Evolutionary conservation across 352 stramenopile species (phyloP), one percentile per base, ranked within the genome.

Genomic region (Pythium phragmitis): DNA sequence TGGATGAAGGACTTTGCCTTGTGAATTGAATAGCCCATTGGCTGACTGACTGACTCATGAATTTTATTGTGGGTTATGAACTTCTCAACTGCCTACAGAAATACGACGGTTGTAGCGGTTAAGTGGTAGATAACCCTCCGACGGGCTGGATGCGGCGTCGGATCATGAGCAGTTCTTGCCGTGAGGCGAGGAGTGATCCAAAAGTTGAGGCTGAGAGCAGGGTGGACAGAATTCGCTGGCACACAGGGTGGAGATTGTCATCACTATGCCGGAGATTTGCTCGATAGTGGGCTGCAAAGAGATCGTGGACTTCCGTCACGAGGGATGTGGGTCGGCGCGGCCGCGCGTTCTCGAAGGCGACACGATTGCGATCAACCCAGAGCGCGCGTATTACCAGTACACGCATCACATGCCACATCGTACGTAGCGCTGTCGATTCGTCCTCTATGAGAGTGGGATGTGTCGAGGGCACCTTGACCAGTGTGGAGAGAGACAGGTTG

Each of bases 361-460:
- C 11, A 14, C 42, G 26, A 26, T 60, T 60, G 7, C 54, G 19
- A 41, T 60, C 42, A 0, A 52, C 41, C 54, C 54, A 60, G 7
- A 60, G 39, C 28, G 30, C 26, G 23, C 54, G 39, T 17, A 52
- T 51, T 16, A 36, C 23, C 4, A 60, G 16, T 1, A 37, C 16
- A 13, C 54, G 54, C 41, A 60, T 41, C 2, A 52, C 42, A 41
- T 52, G 54, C 54, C 54, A 60, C 21, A 60, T 19, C 1, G 17
- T 28, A 6, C 19, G 34, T 4, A 60, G 1, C 4, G 21, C 30
- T 4, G 9, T 19, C 16, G 14, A 7, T 39, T 41, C 30, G 23
- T 52, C 41, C 16, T 51, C 47, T 11, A 1, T 28, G 7, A 23
- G n/a, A 2, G 1, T 4, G 17, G 12, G 26, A 7, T 41, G 26